Percentiles rank a stretch among this genome's conserved stretches.
phyloP scores from a whole-genome alignment of 352 stramenopile species.

The Phytophthora aleatoria region DNA sequence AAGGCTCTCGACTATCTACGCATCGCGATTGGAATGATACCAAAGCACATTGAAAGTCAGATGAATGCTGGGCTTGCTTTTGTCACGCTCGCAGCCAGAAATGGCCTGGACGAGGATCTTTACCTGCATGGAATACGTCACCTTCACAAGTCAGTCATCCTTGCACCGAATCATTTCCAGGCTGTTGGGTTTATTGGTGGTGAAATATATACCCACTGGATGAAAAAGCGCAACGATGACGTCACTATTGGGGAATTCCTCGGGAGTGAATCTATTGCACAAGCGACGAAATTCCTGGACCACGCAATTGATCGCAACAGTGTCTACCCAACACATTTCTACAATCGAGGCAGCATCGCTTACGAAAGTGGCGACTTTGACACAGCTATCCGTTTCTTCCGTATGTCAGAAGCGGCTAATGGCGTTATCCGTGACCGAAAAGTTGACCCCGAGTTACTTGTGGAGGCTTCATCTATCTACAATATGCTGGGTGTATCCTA shows the following conservation, averaged over 20 bases:
- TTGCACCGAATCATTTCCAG: conserved; percentile 27
- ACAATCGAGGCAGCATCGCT: conserved; percentile 40
- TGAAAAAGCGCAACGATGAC: conserved; percentile 6
- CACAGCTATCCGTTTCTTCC: conserved; percentile 40
- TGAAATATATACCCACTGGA: conserved; percentile 43
- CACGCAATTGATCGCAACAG: conserved; percentile 32
- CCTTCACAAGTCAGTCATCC: conserved; percentile 48
- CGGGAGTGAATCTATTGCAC: conserved; percentile 35
- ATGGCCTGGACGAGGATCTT: conserved; percentile 23
- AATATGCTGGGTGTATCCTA: conserved; percentile 57
- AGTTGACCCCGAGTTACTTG: conserved; percentile 48
- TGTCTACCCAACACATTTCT: conserved; percentile 48
- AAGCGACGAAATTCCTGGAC: conserved; percentile 39
- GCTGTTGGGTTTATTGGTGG: conserved; percentile 46
- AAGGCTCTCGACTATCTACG: conserved; percentile 47
- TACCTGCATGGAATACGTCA: conserved; percentile 49
- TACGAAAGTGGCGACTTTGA: conserved; percentile 44
- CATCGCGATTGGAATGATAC: conserved; percentile 41
- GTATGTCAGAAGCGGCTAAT: conserved; percentile 40
- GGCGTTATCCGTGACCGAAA: conserved; percentile 30
- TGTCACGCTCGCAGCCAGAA: conserved; percentile 15
- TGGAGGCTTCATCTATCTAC: conserved; percentile 39
- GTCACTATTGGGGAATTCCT: conserved; percentile 23
- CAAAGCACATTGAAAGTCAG: conserved; percentile 57
- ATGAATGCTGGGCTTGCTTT: conserved; percentile 63